Percentiles rank a stretch among this genome's conserved stretches.
Evolutionary conservation across 2,329 filamentous ascomycete species (phyloP).

Genomic region (Kalmusia sp.): DNA sequence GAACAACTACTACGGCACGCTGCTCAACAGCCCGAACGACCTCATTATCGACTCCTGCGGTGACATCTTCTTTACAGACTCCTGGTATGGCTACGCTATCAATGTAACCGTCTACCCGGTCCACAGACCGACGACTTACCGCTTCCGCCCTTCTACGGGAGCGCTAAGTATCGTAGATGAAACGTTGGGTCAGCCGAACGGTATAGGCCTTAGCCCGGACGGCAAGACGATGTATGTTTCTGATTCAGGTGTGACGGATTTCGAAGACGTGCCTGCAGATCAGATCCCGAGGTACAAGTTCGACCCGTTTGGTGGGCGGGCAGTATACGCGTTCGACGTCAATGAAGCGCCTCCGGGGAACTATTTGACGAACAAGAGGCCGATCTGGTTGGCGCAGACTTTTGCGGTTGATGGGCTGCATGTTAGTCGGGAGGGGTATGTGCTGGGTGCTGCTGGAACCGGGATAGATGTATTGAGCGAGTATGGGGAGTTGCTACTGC

Average conservation of each 20-base stretch:
- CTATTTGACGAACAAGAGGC: not conserved
- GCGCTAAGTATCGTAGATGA: not conserved
- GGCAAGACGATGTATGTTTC: conserved; percentile 1
- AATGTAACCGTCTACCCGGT: not conserved
- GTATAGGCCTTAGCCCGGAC: conserved; percentile 1
- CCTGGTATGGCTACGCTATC: conserved; percentile 3
- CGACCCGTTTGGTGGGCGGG: not conserved
- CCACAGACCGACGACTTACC: not conserved
- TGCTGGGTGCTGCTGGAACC: conserved; percentile 1
- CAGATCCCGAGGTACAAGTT: not conserved
- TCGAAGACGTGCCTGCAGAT: not conserved
- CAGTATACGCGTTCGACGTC: not conserved
- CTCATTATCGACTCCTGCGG: not conserved
- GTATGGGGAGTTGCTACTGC: not conserved
- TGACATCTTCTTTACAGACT: conserved; percentile 1
- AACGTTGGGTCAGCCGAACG: not conserved
- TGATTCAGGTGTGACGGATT: not conserved
- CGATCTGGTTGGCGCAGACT: conserved; percentile 1
- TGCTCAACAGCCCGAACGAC: conserved; percentile 1
- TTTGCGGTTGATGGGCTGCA: conserved; percentile 3
- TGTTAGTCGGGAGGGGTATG: conserved; percentile 3
- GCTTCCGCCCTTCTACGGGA: not conserved
- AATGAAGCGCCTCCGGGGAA: not conserved
- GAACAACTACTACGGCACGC: conserved; percentile 1
- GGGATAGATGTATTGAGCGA: not conserved